Conservation (phyloP, 306 rosid genomes). For the Rosa lucieae region DNA sequence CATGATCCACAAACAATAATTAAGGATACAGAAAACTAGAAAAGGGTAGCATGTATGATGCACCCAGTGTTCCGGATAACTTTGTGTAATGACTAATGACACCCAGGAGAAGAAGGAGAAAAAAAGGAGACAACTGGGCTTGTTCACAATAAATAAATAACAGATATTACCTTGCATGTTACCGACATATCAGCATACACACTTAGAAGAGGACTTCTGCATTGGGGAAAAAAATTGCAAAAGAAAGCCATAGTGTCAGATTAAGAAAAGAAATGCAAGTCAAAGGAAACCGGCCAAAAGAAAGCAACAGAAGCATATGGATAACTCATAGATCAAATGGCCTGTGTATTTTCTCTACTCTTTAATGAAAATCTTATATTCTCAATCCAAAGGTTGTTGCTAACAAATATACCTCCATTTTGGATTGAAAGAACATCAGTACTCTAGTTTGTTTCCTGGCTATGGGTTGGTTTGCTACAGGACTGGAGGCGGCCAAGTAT, state of each 20-base stretch:
- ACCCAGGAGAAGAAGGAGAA: neutral
- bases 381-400: neutral
- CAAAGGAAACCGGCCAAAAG: neutral
- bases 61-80: neutral
- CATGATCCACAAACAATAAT: neutral
- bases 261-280: neutral
- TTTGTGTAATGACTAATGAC: neutral
- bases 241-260: slow-evolving; percentile 19
- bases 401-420: neutral
- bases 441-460: neutral
- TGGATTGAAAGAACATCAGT: neutral
- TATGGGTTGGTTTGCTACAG: neutral
- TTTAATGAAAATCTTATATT: neutral
- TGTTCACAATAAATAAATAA: neutral
- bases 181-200: slow-evolving; percentile 98
- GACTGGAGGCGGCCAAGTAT: neutral
- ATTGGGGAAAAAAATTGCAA: slow-evolving; percentile 13
- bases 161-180: slow-evolving; percentile 76
- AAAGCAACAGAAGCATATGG: neutral
- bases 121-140: neutral
- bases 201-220: slow-evolving; percentile 96
- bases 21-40: neutral
- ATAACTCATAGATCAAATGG: neutral
- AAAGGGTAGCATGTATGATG: neutral
- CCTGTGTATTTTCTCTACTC: neutral